phyloP scores from a whole-genome alignment of 306 rosid species.

The Mimosa pudica region DNA sequence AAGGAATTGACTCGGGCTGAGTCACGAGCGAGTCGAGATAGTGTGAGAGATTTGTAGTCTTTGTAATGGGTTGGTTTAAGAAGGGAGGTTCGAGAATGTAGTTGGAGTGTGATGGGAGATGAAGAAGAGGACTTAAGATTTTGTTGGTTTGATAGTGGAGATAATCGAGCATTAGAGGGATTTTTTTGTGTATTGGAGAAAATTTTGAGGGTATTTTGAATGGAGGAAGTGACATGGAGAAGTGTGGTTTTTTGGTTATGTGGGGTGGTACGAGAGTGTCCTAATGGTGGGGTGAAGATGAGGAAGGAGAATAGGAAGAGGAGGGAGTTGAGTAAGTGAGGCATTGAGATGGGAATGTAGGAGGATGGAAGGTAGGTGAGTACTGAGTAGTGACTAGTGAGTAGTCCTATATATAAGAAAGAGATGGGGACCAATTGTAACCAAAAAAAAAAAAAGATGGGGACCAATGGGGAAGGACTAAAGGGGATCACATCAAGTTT shows the following conservation, averaged over 20 bases:
- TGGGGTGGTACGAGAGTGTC: constrained; percentile 37
- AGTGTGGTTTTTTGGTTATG: constrained; percentile 40
- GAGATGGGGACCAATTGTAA: too few species aligned
- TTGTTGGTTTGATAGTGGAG: constrained; percentile 16
- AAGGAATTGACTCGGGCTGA: constrained; percentile 73
- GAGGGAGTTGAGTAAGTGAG: constrained; percentile 17
- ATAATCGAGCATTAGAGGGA: not conserved
- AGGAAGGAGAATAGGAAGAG: not conserved
- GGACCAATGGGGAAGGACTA: constrained; percentile 11
- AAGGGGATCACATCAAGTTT: constrained; percentile 48
- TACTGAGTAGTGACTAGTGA: too few species aligned
- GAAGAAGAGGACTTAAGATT: constrained; percentile 5
- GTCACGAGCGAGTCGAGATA: constrained; percentile 72
- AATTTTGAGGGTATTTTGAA: constrained; percentile 29
- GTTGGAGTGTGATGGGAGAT: constrained; percentile 31
- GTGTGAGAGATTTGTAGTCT: constrained; percentile 59
- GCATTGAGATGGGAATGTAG: constrained; percentile 21
- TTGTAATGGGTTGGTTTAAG: constrained; percentile 29
- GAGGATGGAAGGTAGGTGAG: not conserved
- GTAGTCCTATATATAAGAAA: too few species aligned
- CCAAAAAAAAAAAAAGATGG: not conserved
- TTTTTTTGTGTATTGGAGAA: not conserved
- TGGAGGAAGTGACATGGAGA: constrained; percentile 59
- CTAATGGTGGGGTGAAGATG: constrained; percentile 1
- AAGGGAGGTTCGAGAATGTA: constrained; percentile 63